phyloP scores from a whole-genome alignment of 2,329 filamentous ascomycete species.

The Trichoderma semiorbis region DNA sequence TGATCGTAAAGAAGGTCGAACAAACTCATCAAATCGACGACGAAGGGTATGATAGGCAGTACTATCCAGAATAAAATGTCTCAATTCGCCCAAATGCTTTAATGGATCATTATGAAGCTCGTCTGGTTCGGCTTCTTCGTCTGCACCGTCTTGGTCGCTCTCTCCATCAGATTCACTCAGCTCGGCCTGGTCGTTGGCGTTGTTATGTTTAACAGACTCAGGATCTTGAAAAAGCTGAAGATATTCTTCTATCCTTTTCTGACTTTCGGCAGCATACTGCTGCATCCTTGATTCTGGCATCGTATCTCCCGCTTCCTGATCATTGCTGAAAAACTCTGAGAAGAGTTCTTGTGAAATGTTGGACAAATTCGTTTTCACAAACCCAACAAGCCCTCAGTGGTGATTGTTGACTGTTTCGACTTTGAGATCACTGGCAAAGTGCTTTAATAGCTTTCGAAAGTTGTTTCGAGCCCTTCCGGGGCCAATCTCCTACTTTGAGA shows the following conservation, averaged over 20 bases:
- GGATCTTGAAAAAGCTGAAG: background rate
- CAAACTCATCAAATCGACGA: background rate
- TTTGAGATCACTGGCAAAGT: background rate
- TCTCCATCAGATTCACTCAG: background rate
- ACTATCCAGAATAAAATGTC: background rate
- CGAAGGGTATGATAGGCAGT: background rate
- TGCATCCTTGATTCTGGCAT: background rate
- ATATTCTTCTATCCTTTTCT: background rate
- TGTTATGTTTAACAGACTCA: background rate
- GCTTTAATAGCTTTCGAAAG: background rate
- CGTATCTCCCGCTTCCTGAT: background rate
- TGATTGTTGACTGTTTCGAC: background rate
- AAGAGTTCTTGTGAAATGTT: background rate
- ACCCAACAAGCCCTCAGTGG: background rate
- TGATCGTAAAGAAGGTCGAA: background rate
- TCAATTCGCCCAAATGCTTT: background rate
- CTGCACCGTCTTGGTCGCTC: background rate
- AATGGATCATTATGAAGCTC: rapidly evolving
- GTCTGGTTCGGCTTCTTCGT: background rate
- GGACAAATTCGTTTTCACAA: background rate
- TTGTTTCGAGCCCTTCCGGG: background rate
- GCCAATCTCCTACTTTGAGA: background rate
- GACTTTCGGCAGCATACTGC: background rate
- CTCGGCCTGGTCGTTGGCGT: background rate
- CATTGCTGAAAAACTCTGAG: background rate